Base-by-base conservation (phyloP, 202 grass and related monocot genomes). In the Eragrostis tef region DNA sequence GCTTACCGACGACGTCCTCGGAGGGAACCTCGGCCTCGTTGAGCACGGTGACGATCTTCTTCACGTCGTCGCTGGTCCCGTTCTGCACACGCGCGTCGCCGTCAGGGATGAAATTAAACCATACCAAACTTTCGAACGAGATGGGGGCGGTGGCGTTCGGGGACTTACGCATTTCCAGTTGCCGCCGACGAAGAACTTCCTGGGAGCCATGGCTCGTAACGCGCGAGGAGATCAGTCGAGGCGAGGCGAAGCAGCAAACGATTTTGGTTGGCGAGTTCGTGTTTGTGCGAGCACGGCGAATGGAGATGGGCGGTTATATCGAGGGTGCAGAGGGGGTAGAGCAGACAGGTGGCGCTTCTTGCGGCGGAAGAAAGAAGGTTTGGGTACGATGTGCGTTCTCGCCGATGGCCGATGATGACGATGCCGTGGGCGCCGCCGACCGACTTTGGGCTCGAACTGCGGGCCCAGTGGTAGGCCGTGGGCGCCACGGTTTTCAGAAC, bases 111-210 rank as follows among this genome's bases (percentile, higher is more conserved):
- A 83, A 65, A 80, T 75, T 2, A 31, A 31, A 3, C 29, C 58
- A 78, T 52, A 49, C 65, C 53, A 71, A 81, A 6, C 50, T 14
- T 45, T 74, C 16, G 6, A 82, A 49, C n/a, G 27, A 62, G 51
- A 81, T 10, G 43, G 6, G 8, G 56, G 14, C 17, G 7, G 21
- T 17, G 13, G 53, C 14, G 15, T 57, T 11, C 20, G 70, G 12
- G 27, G 7, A 59, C 69, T 88, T 81, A 89, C 93, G 81, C 93
- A 92, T 96, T 92, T 92, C 90, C 90, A 96, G 86, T 92, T 95
- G 76, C 93, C 93, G 26, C 93, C 93, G 22, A 95, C 86, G 80
- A 95, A 90, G 77, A 95, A 92, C 80, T 92, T 95, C 65, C 86
- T 87, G 44, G 79, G 24, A 27, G 84, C 79, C 81, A 92, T 89